Percentiles rank a stretch among this genome's conserved stretches.
Evolutionary conservation across 2,329 filamentous ascomycete species (phyloP).

Genomic region (Pestalotiopsis fici): DNA sequence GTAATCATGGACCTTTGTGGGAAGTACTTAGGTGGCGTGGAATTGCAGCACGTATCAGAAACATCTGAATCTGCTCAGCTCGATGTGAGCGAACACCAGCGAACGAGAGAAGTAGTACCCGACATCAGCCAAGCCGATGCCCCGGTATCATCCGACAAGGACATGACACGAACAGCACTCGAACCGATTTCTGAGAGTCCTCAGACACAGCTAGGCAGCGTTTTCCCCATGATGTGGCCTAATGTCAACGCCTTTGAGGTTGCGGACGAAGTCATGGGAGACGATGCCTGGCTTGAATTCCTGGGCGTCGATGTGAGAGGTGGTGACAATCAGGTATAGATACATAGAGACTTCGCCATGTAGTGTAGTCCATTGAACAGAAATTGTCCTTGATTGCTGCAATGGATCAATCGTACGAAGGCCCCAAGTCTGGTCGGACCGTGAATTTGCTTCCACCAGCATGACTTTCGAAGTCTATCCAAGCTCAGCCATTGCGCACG

Average conservation of each 20-base stretch:
- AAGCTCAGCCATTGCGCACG: not conserved
- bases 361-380: no score
- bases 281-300: conserved; percentile 39
- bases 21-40: not conserved
- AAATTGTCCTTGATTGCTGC: no score
- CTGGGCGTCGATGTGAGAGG: conserved; percentile 14
- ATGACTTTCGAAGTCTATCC: not conserved
- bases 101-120: not conserved
- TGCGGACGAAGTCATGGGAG: conserved; percentile 37
- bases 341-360: no score
- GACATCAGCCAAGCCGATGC: not conserved
- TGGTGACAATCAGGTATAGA: not conserved
- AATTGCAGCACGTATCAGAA: not conserved
- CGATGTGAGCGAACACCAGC: not conserved
- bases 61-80: not conserved
- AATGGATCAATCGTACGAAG: no score
- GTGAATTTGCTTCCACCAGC: no score
- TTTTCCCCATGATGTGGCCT: conserved; percentile 49
- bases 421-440: not conserved
- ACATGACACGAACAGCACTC: not conserved
- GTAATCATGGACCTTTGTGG: conserved; percentile 42
- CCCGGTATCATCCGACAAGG: not conserved
- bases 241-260: conserved; percentile 37
- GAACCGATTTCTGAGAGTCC: conserved; percentile 36
- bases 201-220: conserved; percentile 42